A percentile compares a stretch with the other conserved stretches of the same genome.
Conservation (phyloP, 306 rosid genomes). For the Delonix regia region DNA sequence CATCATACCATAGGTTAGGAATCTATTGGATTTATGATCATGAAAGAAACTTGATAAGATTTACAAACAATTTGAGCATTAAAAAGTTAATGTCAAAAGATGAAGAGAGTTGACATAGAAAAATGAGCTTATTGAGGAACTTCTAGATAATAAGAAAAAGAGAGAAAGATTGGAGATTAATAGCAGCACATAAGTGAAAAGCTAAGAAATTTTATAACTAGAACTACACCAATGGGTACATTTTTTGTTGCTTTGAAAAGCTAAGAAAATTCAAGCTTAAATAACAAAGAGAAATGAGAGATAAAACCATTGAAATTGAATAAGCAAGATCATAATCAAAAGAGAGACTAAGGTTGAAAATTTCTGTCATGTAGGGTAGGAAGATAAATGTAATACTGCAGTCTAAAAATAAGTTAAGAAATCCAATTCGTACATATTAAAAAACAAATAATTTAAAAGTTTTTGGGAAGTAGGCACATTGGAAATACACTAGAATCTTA, state of each 20-base stretch:
- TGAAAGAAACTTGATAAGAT: neutral
- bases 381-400: neutral
- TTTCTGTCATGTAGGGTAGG: neutral
- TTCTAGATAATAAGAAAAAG: neutral
- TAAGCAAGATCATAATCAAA: neutral
- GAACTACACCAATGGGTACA: neutral
- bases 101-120: neutral
- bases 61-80: neutral
- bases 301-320: neutral
- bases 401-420: neutral
- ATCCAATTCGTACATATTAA: neutral
- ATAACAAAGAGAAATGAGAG: neutral
- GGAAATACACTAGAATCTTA: neutral
- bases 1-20: neutral
- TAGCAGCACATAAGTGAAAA: too few species aligned
- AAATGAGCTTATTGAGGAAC: neutral
- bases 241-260: neutral
- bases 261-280: neutral
- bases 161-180: neutral
- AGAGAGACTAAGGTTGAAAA: neutral
- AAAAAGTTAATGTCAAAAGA: neutral
- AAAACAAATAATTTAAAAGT: neutral
- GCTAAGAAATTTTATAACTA: neutral
- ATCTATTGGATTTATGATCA: neutral
- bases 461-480: neutral